Evolutionary conservation across 2,329 filamentous ascomycete genomes (phyloP).

Genomic region (Xylaria sp.): DNA sequence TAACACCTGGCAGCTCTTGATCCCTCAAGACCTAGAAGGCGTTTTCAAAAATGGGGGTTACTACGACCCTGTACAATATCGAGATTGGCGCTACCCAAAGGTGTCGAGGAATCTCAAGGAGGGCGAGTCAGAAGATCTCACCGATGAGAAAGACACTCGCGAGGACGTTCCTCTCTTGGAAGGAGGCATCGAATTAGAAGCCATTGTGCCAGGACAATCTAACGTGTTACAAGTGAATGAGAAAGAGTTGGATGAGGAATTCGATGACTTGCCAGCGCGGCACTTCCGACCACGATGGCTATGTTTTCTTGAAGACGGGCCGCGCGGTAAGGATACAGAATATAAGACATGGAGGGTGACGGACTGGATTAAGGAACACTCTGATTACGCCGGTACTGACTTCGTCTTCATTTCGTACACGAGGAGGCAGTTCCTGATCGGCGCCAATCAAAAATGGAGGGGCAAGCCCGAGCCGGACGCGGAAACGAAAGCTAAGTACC

Average conservation of each 20-base stretch:
- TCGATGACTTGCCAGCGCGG: slow-evolving; percentile 28
- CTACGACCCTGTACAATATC: slow-evolving; percentile 32
- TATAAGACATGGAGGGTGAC: slow-evolving; percentile 44
- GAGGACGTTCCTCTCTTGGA: slow-evolving; percentile 11
- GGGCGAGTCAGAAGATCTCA: not conserved
- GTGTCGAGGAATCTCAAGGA: slow-evolving; percentile 28
- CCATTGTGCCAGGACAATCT: not conserved
- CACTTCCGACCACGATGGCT: slow-evolving; percentile 40
- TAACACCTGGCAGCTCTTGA: slow-evolving; percentile 22
- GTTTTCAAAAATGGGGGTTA: slow-evolving; percentile 22
- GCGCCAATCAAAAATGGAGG: slow-evolving; percentile 41
- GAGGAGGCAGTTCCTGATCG: slow-evolving; percentile 52
- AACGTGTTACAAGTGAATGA: not conserved
- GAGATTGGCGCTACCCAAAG: slow-evolving; percentile 30
- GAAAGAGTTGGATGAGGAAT: slow-evolving; percentile 13
- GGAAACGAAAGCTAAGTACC: slow-evolving; percentile 36
- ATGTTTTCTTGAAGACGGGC: slow-evolving; percentile 42
- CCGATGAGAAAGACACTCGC: not conserved
- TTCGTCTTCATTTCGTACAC: slow-evolving; percentile 58
- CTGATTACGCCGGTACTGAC: slow-evolving; percentile 42
- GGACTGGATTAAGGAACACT: slow-evolving; percentile 41
- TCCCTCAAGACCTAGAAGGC: slow-evolving; percentile 28
- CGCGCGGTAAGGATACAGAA: slow-evolving; percentile 4
- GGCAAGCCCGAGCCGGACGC: slow-evolving; percentile 33
- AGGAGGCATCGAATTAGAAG: slow-evolving; percentile 20